Evolutionary conservation across 257 asterid genomes (phyloP), one percentile per base, ranked within the genome.

Genomic region (Penstemon barbatus): DNA sequence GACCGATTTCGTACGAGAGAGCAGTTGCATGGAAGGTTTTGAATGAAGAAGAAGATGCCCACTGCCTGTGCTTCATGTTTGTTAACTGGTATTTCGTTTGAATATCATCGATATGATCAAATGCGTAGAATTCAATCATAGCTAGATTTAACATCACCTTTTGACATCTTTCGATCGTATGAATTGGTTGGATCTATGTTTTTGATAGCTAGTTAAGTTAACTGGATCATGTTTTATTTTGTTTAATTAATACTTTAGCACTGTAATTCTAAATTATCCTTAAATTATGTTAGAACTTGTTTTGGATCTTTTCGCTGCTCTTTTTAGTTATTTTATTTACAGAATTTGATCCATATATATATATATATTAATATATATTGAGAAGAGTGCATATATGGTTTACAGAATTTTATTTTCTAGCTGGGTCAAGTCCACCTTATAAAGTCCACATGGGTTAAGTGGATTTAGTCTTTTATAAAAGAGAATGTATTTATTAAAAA

Each of bases 1-100:
- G 99, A 51, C 87, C 96, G 54, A 83, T 93, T 25, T 93, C 99
- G 4, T 93, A 84, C 19, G 96, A 93, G 80, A 78, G 96, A 65
- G 95, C 96, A 19, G 92, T 90, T 13, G 97, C 99, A 0, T 93
- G 99, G 99, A 93, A 93, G 79, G 99, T 87, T 65, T 69, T 92
- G 90, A 83, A 90, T 39, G 96, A 88, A 39, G 96, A 86, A 61
- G 95, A 92, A 80, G 85, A 85, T 57, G 87, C 90, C 0, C 97
- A 92, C 70, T 92, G 97, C 80, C 72, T 92, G 33, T 90, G 96
- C 79, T 88, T 92, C 87, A 88, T 83, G 92, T 88, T 92, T 61
- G 51, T 83, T 54, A 90, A 92, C 62, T 90, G 97, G 98, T 92
- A 94, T 13, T 92, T 92, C 65, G 89, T 88, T 58, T 84, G 83